Conservation (phyloP, 2,329 filamentous ascomycete species). For the Coniochaeta prunicola region DNA sequence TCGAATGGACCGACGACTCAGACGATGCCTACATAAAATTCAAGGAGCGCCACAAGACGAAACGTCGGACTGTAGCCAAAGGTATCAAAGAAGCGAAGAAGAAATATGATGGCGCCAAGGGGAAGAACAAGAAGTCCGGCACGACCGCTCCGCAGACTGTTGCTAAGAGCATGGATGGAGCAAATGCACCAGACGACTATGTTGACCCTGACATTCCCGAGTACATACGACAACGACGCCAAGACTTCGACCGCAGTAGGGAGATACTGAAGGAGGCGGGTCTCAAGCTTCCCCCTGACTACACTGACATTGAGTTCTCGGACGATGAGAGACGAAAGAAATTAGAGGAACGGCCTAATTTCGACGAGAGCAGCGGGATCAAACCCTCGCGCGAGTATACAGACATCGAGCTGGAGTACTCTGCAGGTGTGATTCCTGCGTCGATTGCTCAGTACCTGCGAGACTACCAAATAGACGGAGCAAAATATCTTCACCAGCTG, state of each 20-base stretch:
- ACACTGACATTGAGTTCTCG: conserved; percentile 67
- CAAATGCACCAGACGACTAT: conserved; percentile 15
- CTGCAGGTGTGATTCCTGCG: conserved; percentile 75
- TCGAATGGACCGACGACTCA: conserved; percentile 52
- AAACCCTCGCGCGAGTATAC: conserved; percentile 63
- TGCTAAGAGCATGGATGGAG: conserved; percentile 5
- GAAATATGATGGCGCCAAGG: neutral
- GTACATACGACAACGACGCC: conserved; percentile 63
- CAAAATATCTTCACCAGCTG: conserved; percentile 74
- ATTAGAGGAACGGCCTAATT: conserved; percentile 62
- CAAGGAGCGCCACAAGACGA: conserved; percentile 43
- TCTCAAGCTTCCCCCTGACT: conserved; percentile 70
- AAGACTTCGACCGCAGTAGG: conserved; percentile 58
- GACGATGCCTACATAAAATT: conserved; percentile 56
- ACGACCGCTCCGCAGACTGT: conserved; percentile 1
- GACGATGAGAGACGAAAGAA: conserved; percentile 43
- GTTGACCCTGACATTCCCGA: conserved; percentile 52
- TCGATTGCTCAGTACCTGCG: conserved; percentile 86
- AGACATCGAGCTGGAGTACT: conserved; percentile 68
- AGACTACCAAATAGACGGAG: conserved; percentile 84
- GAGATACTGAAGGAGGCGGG: conserved; percentile 58
- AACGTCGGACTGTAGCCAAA: conserved; percentile 43
- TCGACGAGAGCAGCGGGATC: conserved; percentile 46
- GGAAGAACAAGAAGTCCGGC: conserved; percentile 1
- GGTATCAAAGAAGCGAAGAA: conserved; percentile 27